Percentiles rank a stretch among this genome's conserved stretches.
These are phyloP conservation scores for Periconia sp. DNA, from an alignment of 2,329 filamentous ascomycete genomes.

Conservation along the genomic window DNA sequence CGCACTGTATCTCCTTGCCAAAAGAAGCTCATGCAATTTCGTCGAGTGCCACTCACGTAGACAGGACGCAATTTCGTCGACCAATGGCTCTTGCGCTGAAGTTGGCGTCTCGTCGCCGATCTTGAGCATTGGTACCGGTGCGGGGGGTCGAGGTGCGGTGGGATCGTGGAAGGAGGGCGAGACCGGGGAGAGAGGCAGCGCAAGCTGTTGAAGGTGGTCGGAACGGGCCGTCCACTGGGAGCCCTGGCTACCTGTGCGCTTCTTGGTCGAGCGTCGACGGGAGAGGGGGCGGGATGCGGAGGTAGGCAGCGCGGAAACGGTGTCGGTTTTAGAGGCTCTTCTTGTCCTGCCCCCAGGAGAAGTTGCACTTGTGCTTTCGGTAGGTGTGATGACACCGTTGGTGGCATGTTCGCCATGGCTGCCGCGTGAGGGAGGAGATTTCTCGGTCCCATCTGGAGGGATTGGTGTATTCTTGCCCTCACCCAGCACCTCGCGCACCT, in stretches of 20 bases:
- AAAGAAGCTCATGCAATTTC: conserved; percentile 88
- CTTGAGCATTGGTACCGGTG: conserved; percentile 95
- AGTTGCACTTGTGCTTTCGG: conserved; percentile 43
- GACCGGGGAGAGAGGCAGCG: conserved; percentile 46
- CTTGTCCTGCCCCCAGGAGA: conserved; percentile 23
- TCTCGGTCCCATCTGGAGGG: conserved; percentile 23
- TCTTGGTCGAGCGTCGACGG: conserved; percentile 35
- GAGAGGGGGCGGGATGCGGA: conserved; percentile 34
- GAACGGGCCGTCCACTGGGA: conserved; percentile 48
- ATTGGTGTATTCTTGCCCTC: conserved; percentile 47
- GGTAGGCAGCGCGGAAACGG: conserved; percentile 29
- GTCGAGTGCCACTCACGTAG: conserved; percentile 98
- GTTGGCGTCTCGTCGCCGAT: conserved; percentile 97
- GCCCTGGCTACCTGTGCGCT: conserved; percentile 40
- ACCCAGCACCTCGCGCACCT: conserved; percentile 89
- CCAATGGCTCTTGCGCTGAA: conserved; percentile 84
- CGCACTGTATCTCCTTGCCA: conserved; percentile 79
- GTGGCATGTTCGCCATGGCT: conserved; percentile 34
- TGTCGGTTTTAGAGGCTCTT: conserved; percentile 31
- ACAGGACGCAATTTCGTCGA: conserved; percentile 97
- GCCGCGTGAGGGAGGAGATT: conserved; percentile 14
- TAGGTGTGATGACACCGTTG: conserved; percentile 46
- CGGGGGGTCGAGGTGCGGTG: conserved; percentile 76
- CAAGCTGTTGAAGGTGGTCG: conserved; percentile 46
- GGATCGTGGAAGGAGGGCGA: conserved; percentile 63